Evolutionary conservation across 306 rosid genomes (phyloP).

Genomic region (Argentina anserina): DNA sequence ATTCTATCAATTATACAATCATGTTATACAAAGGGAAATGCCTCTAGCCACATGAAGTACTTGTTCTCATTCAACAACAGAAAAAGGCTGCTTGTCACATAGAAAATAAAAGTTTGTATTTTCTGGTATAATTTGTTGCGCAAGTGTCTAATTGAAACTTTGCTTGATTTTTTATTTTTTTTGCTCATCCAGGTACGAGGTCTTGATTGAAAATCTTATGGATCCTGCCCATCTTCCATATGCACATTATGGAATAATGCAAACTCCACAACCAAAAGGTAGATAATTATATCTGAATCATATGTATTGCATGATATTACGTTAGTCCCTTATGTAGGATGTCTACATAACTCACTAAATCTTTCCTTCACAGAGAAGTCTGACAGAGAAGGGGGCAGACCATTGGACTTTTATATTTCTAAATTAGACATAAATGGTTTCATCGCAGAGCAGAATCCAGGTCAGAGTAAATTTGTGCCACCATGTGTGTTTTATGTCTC

Average conservation of each 20-base stretch:
- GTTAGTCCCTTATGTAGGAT: conserved; percentile 12
- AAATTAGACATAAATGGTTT: conserved; percentile 63
- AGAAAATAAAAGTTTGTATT: neutral
- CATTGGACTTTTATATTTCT: conserved; percentile 52
- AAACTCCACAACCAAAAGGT: conserved; percentile 44
- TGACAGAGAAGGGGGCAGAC: conserved; percentile 97
- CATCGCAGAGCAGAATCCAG: conserved; percentile 46
- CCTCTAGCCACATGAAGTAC: neutral
- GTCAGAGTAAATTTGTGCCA: conserved; percentile 50
- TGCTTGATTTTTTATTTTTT: neutral
- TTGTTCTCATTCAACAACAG: neutral
- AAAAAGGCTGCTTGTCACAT: neutral
- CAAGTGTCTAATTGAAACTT: too few species aligned
- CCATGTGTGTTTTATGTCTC: conserved; percentile 64
- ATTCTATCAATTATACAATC: neutral
- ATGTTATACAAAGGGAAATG: neutral
- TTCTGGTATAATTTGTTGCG: too few species aligned
- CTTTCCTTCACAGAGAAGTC: conserved; percentile 49
- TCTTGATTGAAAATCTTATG: conserved; percentile 87
- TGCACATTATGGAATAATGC: conserved; percentile 71
- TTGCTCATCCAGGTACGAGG: conserved; percentile 70
- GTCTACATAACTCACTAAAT: too few species aligned
- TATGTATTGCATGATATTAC: conserved; percentile 4
- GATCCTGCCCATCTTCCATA: conserved; percentile 92
- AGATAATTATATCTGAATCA: conserved; percentile 12